Evolutionary conservation across 2,329 filamentous ascomycete species (phyloP), one percentile per base, ranked within the genome.

Genomic region (Byssothecium circinans): DNA sequence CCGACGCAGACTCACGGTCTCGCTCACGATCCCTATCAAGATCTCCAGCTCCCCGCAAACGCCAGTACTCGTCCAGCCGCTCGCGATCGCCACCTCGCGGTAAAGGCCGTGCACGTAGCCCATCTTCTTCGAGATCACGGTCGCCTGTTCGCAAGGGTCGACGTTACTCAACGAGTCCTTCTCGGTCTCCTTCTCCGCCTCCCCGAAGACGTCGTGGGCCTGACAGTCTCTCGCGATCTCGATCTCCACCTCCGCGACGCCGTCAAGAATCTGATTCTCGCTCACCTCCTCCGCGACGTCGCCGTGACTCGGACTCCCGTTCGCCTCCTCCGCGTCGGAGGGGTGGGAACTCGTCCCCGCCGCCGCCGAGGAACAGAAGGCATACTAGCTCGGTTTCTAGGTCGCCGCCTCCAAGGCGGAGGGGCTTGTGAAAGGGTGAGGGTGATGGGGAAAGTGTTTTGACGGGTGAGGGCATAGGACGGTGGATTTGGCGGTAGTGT

Each of bases 51-150:
- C 54, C 59, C 1, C 60, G 60, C 11, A 63, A 54, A 35, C 49
- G 52, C 32, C 53, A 52, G 17, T 64, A 63, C 45, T 63, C 64
- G 4, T 64, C 61, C n/a, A 62, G 60, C 42, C 60, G 57, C 34
- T 67, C 63, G 4, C 58, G 56, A 7, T 56, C 56, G 11, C 58
- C 62, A 14, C 6, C 12, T 14, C 29, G 29, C 14, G 29, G 29
- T 12, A 32, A 32, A n/a, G 29, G 64, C 42, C 62, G 65, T 12
- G 53, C 45, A 1, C 58, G 62, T 34, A 61, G 57, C 22, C 54
- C 53, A 1, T 60, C 59, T 1, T 40, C 48, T 2, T 43, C 39
- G 17, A 22, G 25, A 14, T 46, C 48, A 17, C 43, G 38, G 8
- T 47, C 34, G 4, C 32, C 44, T 17, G 42, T 37, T 15, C 22